These are phyloP conservation scores for Calocybe gangraenosa DNA, from an alignment of 768 basidiomycete species.

Conservation along the genomic window DNA sequence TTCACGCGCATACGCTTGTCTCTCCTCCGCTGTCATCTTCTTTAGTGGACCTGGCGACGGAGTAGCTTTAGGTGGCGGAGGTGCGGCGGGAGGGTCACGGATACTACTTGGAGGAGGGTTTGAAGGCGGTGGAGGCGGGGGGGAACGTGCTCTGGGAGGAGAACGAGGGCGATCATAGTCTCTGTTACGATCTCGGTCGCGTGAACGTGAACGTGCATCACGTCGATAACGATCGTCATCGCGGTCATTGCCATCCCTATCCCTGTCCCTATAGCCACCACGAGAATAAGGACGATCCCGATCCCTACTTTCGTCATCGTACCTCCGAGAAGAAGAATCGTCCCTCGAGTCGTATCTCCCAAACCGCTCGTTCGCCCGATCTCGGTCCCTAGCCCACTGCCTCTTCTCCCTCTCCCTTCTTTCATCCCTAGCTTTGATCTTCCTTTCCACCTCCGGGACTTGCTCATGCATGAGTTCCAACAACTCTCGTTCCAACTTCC, in stretches of 20 bases:
- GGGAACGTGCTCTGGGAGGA: slow-evolving; percentile 43
- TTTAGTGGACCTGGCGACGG: slow-evolving; percentile 62
- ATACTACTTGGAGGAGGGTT: slow-evolving; percentile 34
- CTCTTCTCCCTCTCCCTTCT: slow-evolving; percentile 74
- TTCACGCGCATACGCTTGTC: slow-evolving; percentile 68
- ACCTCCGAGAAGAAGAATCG: slow-evolving; percentile 35
- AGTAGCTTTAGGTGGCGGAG: slow-evolving; percentile 37
- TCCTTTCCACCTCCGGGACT: slow-evolving; percentile 85
- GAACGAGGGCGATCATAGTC: slow-evolving; percentile 36
- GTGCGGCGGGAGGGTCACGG: slow-evolving; percentile 45
- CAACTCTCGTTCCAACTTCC: slow-evolving; percentile 85
- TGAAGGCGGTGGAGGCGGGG: slow-evolving; percentile 53
- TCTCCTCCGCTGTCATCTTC: slow-evolving; percentile 83
- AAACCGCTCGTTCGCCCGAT: slow-evolving; percentile 78
- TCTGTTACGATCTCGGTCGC: slow-evolving; percentile 27
- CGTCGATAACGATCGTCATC: slow-evolving; percentile 33
- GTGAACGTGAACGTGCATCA: slow-evolving; percentile 24
- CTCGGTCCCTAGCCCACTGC: slow-evolving; percentile 74
- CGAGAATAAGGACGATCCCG: slow-evolving; percentile 21
- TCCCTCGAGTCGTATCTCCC: slow-evolving; percentile 60
- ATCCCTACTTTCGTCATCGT: slow-evolving; percentile 23
- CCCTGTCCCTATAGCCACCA: slow-evolving; percentile 12
- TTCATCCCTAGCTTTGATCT: slow-evolving; percentile 75
- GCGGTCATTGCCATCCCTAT: slow-evolving; percentile 29
- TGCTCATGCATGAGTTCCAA: slow-evolving; percentile 84